A percentile compares a stretch with the other conserved stretches of the same genome.
These are phyloP conservation scores for Multifurca ochricompacta DNA, from an alignment of 768 basidiomycete species.

Conservation along the genomic window DNA sequence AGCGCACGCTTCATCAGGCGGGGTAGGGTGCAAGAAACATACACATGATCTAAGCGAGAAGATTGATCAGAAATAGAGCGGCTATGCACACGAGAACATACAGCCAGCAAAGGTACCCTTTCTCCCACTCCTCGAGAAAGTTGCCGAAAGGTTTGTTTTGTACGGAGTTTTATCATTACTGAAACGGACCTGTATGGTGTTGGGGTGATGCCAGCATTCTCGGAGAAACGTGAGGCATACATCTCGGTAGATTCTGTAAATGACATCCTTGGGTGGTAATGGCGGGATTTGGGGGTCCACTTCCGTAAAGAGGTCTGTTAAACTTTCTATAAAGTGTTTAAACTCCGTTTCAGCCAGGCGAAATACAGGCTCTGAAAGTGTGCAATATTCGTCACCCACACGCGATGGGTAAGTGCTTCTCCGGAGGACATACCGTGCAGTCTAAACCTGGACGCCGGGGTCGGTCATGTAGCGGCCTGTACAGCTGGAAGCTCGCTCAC, in stretches of 20 bases:
- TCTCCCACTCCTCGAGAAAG: constrained; percentile 80
- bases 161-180: constrained; percentile 96
- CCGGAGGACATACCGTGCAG: constrained; percentile 47
- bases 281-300: constrained; percentile 80
- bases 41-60: constrained; percentile 53
- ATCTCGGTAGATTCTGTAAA: constrained; percentile 91
- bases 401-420: neutral
- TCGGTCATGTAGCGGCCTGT: neutral
- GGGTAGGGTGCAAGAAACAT: constrained; percentile 21
- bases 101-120: constrained; percentile 88
- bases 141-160: constrained; percentile 73
- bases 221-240: constrained; percentile 33
- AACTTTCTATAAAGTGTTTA: constrained; percentile 70
- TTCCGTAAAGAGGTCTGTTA: constrained; percentile 59
- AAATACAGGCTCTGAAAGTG: constrained; percentile 59
- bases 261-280: constrained; percentile 84
- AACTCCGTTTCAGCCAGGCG: constrained; percentile 82
- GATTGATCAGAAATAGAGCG: neutral
- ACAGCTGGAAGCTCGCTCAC: constrained; percentile 32
- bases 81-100: constrained; percentile 33
- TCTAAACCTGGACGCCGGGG: constrained; percentile 58
- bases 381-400: neutral
- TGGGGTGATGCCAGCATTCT: neutral
- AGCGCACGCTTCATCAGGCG: neutral
- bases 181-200: constrained; percentile 60